Base-by-base conservation (phyloP, 352 stramenopile species). In the Phytophthora brassicae region DNA sequence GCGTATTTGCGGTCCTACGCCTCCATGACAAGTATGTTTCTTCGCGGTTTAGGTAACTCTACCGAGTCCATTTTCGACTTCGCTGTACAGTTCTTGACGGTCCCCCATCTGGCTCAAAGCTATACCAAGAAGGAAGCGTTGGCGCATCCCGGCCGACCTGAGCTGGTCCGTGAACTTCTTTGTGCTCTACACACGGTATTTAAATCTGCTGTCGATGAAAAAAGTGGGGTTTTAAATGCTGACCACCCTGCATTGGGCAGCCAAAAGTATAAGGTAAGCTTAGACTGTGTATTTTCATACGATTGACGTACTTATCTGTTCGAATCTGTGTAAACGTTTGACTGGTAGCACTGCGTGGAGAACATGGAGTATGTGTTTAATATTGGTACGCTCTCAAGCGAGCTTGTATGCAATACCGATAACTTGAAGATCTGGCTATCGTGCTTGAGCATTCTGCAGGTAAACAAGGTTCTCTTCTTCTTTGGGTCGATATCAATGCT, bases 21-120 rank as follows among this genome's bases (percentile, higher is more conserved):
- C 2, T 70, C 72, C 7, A 93, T 94, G 74, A 95, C 84, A 1
- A 64, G 62, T 35, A 89, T 87, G 52, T 94, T 91, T 45, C 56
- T 95, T 11, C 84, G 85, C 33, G 87, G 87, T 3, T 70, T 95
- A 6, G 87, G 84, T 5, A 92, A 92, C 26, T 88, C 84, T 13
- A 90, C 74, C 53, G 87, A 95, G 51, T 91, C 81, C 1, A 92
- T 95, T 60, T 94, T 95, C 56, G 87, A 95, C 61, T 95, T 95
- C 57, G 87, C 85, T 6, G 86, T 92, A 22, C 87, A 95, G 55
- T 90, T 95, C 28, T 64, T 95, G 23, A 95, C 87, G 0, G 85
- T 94, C 0, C 86, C 87, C 14, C 81, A 89, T 51, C 71, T 95
- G 24, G 81, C 92, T 16, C 81, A 88, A 64, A 76, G 84, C 5